Evolutionary conservation across 1,284 basidiomycete species (phyloP).

Genomic region (Tilletia indica): DNA sequence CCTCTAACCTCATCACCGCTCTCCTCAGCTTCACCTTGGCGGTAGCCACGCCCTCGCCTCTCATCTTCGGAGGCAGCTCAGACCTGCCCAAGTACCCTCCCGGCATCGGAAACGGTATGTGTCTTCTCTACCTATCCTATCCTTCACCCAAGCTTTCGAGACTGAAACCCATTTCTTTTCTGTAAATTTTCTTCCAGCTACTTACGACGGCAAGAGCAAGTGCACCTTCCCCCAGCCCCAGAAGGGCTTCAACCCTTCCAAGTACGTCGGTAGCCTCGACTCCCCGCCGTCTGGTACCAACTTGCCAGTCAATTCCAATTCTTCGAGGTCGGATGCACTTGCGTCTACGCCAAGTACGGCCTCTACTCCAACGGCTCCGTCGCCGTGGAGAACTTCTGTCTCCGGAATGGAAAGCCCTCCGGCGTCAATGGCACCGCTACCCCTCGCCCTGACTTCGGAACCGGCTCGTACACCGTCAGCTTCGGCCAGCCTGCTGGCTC

Average conservation of each 20-base stretch:
- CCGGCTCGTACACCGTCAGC: conserved; percentile 9
- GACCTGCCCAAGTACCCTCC: conserved; percentile 9
- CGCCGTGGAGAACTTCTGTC: conserved; percentile 13
- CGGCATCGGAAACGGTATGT: conserved; percentile 11
- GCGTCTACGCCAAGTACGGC: conserved; percentile 10
- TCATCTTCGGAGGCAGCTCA: conserved; percentile 4
- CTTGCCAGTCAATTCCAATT: conserved; percentile 7
- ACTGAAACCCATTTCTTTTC: background rate
- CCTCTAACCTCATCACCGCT: background rate
- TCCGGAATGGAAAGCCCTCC: background rate
- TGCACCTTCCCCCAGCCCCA: conserved; percentile 12
- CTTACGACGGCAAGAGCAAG: conserved; percentile 16
- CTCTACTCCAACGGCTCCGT: conserved; percentile 2
- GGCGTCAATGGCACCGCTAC: background rate
- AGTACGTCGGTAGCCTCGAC: conserved; percentile 13
- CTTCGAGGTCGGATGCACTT: conserved; percentile 16
- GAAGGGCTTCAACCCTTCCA: conserved; percentile 13
- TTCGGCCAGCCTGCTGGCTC: conserved; percentile 15
- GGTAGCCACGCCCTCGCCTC: background rate
- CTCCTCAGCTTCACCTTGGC: background rate
- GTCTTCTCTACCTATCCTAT: background rate
- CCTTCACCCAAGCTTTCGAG: background rate
- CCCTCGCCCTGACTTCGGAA: conserved; percentile 3
- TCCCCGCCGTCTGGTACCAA: conserved; percentile 15
- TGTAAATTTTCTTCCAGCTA: background rate